Conservation (phyloP, 1,139 yeast genomes). For the Nakaseomyces bracarensis region DNA sequence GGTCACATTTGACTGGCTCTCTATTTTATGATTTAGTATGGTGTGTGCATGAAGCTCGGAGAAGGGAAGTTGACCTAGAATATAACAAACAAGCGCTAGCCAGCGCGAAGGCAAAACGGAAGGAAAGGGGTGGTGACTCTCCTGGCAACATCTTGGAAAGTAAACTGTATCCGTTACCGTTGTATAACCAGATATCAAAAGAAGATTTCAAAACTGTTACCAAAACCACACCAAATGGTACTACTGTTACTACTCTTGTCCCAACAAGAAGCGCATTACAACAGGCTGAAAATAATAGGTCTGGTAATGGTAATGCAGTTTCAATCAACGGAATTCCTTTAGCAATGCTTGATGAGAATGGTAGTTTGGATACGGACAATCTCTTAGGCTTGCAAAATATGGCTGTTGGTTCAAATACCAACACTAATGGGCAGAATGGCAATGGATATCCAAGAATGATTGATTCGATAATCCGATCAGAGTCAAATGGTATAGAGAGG, state of each 20-base stretch:
- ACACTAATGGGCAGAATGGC: not conserved
- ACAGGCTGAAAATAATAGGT: conserved; percentile 27
- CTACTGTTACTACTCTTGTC: conserved; percentile 79
- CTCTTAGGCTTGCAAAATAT: conserved; percentile 4
- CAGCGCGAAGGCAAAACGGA: conserved; percentile 24
- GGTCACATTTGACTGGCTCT: conserved; percentile 88
- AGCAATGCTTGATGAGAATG: conserved; percentile 74
- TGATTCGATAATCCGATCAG: conserved; percentile 7
- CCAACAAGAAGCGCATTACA: conserved; percentile 71
- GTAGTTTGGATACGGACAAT: conserved; percentile 40
- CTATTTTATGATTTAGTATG: conserved; percentile 86
- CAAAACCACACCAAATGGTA: conserved; percentile 86
- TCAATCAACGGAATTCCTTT: conserved; percentile 70
- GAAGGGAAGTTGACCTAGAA: conserved; percentile 47
- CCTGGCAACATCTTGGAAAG: conserved; percentile 13
- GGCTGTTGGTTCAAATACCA: conserved; percentile 10
- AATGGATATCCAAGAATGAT: not conserved
- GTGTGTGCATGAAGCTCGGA: conserved; percentile 90
- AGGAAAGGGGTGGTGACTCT: conserved; percentile 17
- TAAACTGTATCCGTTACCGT: conserved; percentile 68
- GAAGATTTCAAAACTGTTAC: conserved; percentile 83
- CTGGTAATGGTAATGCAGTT: conserved; percentile 20
- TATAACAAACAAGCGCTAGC: conserved; percentile 37
- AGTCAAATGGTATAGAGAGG: conserved; percentile 11
- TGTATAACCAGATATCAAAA: conserved; percentile 84